Base-by-base conservation (phyloP, 78 protist genomes). In the Chrysochromulina tobinii region DNA sequence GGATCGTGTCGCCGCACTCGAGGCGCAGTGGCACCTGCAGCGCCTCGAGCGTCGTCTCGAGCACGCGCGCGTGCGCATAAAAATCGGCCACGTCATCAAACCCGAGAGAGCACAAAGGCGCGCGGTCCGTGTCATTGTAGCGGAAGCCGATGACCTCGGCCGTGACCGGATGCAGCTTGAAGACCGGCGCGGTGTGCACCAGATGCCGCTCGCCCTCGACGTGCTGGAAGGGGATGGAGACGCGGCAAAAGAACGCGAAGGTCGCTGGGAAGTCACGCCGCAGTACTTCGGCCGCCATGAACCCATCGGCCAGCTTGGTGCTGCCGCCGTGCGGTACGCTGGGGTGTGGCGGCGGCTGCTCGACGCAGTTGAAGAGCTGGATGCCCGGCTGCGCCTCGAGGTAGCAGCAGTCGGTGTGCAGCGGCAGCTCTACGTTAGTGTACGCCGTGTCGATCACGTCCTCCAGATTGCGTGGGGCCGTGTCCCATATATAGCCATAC, bases 291-390 rank as follows among this genome's bases (percentile, higher is more conserved):
- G 81, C 81, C 15, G 27, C 54, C 15, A 6, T 18, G 21, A 27
- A 38, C 11, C 81, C 81, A 53, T 72, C 81, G 57, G 81, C 81
- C 17, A 72, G 81, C 11, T 14, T 3, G 4, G 81, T 72, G 18
- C 53, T 9, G 53, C 81, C 81, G 23, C 72, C 72, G n/a, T 8
- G 8, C 27, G 72, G 27, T 38, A 38, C 38, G 53, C 81, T 53
- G 23, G n/a, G n/a, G n/a, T 8, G 8, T 7, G 72, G 27, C 72
- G 72, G 72, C 72, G 72, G 72, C 81, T 72, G 81, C 57, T 38
- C 81, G 53, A 38, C 53, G 81, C 81, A 72, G 53, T 72, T 72
- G 81, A 72, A 72, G 53, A 72, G 81, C 81, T 72, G 81, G 25
- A 72, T 38, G 4, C 81, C 81, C 14, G 81, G 81, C 81, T 25